These are phyloP conservation scores for Zygosaccharomyces bailii DNA, from an alignment of 805 yeast species.

Conservation along the genomic window DNA sequence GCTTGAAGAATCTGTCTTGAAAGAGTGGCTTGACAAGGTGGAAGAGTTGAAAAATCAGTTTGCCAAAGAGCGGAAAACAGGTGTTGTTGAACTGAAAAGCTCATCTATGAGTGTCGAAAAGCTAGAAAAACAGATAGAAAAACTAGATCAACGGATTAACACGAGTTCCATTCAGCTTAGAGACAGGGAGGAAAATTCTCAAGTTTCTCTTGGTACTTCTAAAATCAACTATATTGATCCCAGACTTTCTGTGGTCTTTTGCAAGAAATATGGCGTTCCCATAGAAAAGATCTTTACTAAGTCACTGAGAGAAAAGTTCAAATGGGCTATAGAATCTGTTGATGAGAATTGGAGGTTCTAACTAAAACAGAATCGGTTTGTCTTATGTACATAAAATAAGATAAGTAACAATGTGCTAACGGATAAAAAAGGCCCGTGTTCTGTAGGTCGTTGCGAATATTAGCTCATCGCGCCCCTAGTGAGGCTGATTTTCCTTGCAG, in stretches of 20 bases:
- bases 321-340: slow-evolving; percentile 92
- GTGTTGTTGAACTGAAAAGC: slow-evolving; percentile 53
- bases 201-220: slow-evolving; percentile 88
- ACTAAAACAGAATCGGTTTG: background rate
- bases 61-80: slow-evolving; percentile 54
- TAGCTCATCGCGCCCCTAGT: background rate
- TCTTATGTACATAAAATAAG: background rate
- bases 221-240: slow-evolving; percentile 96
- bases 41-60: slow-evolving; percentile 51
- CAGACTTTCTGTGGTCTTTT: slow-evolving; percentile 80
- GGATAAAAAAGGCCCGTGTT: background rate
- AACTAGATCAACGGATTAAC: slow-evolving; percentile 64
- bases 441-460: background rate
- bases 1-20: slow-evolving; percentile 53
- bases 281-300: slow-evolving; percentile 89
- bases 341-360: slow-evolving; percentile 85
- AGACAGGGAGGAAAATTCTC: slow-evolving; percentile 91
- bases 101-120: slow-evolving; percentile 59
- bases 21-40: slow-evolving; percentile 55
- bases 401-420: background rate
- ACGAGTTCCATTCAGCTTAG: slow-evolving; percentile 71
- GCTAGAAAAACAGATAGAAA: slow-evolving; percentile 64
- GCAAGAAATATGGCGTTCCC: slow-evolving; percentile 83
- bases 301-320: slow-evolving; percentile 86
- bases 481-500: background rate